Base-by-base conservation (phyloP, 768 basidiomycete genomes). In the Rhodotorula graminis region DNA sequence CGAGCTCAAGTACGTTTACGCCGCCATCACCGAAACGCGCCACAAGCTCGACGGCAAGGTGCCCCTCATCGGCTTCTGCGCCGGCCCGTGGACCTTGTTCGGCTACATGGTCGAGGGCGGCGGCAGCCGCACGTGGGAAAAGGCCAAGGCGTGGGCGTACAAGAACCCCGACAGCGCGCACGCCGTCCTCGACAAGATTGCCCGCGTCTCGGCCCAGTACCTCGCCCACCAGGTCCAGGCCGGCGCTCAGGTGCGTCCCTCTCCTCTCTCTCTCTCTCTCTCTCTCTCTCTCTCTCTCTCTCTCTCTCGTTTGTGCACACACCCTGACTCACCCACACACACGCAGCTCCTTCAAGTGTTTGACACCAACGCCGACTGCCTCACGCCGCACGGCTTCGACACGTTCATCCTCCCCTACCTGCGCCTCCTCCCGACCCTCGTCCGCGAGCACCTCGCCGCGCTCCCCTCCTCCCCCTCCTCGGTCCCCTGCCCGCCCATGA, bases 41-140 rank as follows among this genome's bases (percentile, higher is more conserved):
- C 85, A 86, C 62, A 89, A 85, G 61, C 84, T 98, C 66, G 85
- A 87, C 1, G 96, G 95, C 31, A 86, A 91, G 80, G 93, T 98
- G 23, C 95, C 96, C 21, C 84, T 99, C 68, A 96, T 99, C 77
- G 96, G 96, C 19, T 99, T 99, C 82, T 92, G 88, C 79, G 96
- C 95, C 53, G 93, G 93, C 0, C 96, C 96, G 3, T 98, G 96
- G 96, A 99, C 96, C 8, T 86, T 98, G 64, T 93, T 99, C 83
- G 87, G 89, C 31, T 99, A 98, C 81, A 99, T 99, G 96, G 86
- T 96, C 78, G 96, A 98, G 81, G 96, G 96, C 15, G 95, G 94
- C 11, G 90, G 90, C 16, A 91, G 87, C 81, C 93, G 93, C 82
- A 91, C 90, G 23, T 87, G 91, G 77, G 89, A 91, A 73, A 93